Percentiles rank a stretch among this genome's conserved stretches.
These are phyloP conservation scores for Fusarium sp. DNA, from an alignment of 2,329 filamentous ascomycete species.

Conservation along the genomic window DNA sequence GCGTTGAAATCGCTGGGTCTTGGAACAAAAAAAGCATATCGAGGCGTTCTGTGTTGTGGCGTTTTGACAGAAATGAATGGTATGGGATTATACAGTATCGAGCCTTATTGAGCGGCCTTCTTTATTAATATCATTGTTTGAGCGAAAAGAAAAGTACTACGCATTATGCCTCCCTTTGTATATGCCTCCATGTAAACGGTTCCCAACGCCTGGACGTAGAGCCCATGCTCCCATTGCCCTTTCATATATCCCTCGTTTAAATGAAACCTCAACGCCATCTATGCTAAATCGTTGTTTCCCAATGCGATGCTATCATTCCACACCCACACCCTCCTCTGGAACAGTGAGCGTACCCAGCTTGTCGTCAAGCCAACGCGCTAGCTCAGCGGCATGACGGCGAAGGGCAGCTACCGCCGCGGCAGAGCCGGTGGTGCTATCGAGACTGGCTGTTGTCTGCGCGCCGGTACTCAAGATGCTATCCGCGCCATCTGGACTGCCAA, in stretches of 20 bases:
- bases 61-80: slow-evolving; percentile 20
- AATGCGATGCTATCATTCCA: slow-evolving; percentile 42
- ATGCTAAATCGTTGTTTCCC: slow-evolving; percentile 32
- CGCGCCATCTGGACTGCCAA: slow-evolving; percentile 57
- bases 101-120: slow-evolving; percentile 21
- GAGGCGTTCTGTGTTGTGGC: slow-evolving; percentile 38
- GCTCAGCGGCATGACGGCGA: slow-evolving; percentile 68
- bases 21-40: slow-evolving; percentile 31
- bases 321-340: slow-evolving; percentile 63
- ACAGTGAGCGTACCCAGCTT: slow-evolving; percentile 66
- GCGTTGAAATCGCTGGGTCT: slow-evolving; percentile 4
- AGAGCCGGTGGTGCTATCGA: slow-evolving; percentile 54
- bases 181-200: slow-evolving; percentile 37
- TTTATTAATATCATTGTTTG: slow-evolving; percentile 36
- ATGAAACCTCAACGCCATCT: slow-evolving; percentile 40
- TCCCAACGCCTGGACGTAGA: slow-evolving; percentile 41
- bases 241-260: slow-evolving; percentile 28
- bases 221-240: slow-evolving; percentile 9
- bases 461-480: slow-evolving; percentile 62
- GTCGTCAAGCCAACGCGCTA: slow-evolving; percentile 71
- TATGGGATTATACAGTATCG: slow-evolving; percentile 19
- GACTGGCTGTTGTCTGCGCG: slow-evolving; percentile 58
- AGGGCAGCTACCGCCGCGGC: slow-evolving; percentile 63
- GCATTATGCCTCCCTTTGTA: slow-evolving; percentile 25
- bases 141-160: slow-evolving; percentile 7